Conservation (phyloP, 225 moss, liverwort and hornwort genomes). For the Bryum argenteum region DNA sequence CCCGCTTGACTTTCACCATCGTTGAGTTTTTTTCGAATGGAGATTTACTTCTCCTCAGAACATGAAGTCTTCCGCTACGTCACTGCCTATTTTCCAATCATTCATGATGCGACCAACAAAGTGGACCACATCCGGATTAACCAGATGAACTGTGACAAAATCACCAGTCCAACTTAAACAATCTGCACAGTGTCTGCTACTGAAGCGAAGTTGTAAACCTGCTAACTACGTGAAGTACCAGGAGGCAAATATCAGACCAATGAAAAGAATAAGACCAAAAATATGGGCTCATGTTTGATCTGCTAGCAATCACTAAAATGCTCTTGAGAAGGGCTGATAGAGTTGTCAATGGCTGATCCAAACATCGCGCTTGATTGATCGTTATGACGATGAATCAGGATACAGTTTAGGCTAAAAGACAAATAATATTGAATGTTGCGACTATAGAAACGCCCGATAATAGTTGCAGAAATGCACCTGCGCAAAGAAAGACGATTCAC, state of each 20-base stretch:
- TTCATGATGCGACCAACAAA: conserved; percentile 14
- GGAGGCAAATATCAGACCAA: conserved; percentile 7
- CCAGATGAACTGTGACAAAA: conserved; percentile 6
- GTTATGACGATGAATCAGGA: conserved; percentile 11
- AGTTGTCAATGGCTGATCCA: neutral
- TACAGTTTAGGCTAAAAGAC: neutral
- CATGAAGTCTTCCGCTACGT: conserved; percentile 18
- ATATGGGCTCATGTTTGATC: neutral
- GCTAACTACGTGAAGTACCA: neutral
- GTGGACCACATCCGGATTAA: neutral
- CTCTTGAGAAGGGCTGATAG: neutral
- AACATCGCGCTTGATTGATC: neutral
- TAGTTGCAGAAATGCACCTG: conserved; percentile 19
- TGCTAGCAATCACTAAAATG: neutral
- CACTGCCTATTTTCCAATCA: conserved; percentile 8
- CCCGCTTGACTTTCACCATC: conserved; percentile 24
- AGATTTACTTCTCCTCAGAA: conserved; percentile 21
- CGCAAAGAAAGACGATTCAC: neutral
- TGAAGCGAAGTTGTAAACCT: conserved; percentile 7
- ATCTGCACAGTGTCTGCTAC: neutral
- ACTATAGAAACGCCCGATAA: conserved; percentile 7
- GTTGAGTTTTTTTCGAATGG: conserved; percentile 12
- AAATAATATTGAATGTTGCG: conserved; percentile 16
- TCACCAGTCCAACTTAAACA: neutral
- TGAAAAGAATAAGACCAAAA: conserved; percentile 9